Evolutionary conservation across 139 green algal species (phyloP), one percentile per base, ranked within the genome.

Genomic region (Choricystis sp.): DNA sequence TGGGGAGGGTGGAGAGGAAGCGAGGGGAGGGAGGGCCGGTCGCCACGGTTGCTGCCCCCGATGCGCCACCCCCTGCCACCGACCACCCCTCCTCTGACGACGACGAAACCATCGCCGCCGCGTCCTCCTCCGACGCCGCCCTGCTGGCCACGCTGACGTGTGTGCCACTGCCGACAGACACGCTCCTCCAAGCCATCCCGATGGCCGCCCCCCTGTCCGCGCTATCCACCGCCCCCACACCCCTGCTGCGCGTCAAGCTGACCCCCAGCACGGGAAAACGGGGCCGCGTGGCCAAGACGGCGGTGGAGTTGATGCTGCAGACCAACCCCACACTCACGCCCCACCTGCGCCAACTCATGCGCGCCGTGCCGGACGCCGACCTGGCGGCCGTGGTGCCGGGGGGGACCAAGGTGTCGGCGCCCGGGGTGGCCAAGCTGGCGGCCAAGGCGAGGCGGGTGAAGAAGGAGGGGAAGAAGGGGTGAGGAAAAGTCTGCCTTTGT

Each of bases 1-100:
- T 24, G 59, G 61, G 3, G 56, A 40, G 24, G 62, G 19, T 28
- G 73, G 59, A 48, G 56, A 63, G 26, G 65, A 75, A 21, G 61
- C 14, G 20, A 49, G n/a, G n/a, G n/a, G n/a, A n/a, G n/a, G n/a
- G n/a, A n/a, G n/a, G n/a, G n/a, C n/a, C n/a, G n/a, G n/a, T n/a
- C n/a, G n/a, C n/a, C n/a, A n/a, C n/a, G n/a, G n/a, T n/a, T n/a
- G n/a, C n/a, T n/a, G n/a, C n/a, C n/a, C n/a, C n/a, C n/a, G n/a
- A n/a, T n/a, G n/a, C n/a, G n/a, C n/a, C n/a, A n/a, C n/a, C n/a
- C n/a, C n/a, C n/a, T n/a, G n/a, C n/a, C n/a, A n/a, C n/a, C n/a
- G n/a, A n/a, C n/a, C n/a, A n/a, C n/a, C n/a, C n/a, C n/a, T n/a
- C n/a, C n/a, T n/a, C n/a, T n/a, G 62, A 60, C 20, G 59, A 73